These are phyloP conservation scores for Mycena filopes DNA, from an alignment of 768 basidiomycete species.

Conservation along the genomic window DNA sequence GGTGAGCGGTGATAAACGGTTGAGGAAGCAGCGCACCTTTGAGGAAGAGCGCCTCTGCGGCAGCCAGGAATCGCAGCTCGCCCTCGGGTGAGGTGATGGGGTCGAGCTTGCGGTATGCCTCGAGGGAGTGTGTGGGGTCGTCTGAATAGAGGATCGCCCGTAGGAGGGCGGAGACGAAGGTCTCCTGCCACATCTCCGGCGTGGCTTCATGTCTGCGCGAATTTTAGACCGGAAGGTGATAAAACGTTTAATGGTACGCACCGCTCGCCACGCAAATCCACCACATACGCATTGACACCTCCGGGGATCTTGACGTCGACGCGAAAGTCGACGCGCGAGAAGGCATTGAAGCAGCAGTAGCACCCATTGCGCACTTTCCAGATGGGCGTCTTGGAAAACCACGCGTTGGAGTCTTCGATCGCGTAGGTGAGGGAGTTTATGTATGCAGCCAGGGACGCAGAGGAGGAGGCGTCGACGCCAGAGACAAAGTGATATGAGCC, in stretches of 20 bases:
- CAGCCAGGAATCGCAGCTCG: conserved; percentile 90
- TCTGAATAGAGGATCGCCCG: conserved; percentile 96
- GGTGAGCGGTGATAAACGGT: neutral
- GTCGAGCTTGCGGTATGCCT: conserved; percentile 95
- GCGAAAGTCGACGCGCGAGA: conserved; percentile 94
- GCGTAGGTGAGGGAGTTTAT: conserved; percentile 98
- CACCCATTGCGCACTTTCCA: conserved; percentile 96
- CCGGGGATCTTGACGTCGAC: conserved; percentile 99
- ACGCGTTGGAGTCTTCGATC: conserved; percentile 89
- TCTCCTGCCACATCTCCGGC: conserved; percentile 95
- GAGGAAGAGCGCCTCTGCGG: conserved; percentile 87
- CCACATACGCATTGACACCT: conserved; percentile 92
- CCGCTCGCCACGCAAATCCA: conserved; percentile 95
- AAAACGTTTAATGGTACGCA: conserved; percentile 49
- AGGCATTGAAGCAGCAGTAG: conserved; percentile 99
- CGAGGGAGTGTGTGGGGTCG: conserved; percentile 89
- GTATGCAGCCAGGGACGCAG: conserved; percentile 96
- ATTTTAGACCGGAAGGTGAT: neutral
- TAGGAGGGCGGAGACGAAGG: conserved; percentile 92
- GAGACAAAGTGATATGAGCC: conserved; percentile 98
- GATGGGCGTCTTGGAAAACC: conserved; percentile 86
- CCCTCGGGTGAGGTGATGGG: conserved; percentile 91
- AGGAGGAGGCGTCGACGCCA: conserved; percentile 98
- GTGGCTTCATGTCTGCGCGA: conserved; percentile 84
- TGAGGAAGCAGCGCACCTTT: conserved; percentile 65